These are phyloP conservation scores for Penicillium atrosanguineum DNA, from an alignment of 495 filamentous ascomycete species.

Conservation along the genomic window DNA sequence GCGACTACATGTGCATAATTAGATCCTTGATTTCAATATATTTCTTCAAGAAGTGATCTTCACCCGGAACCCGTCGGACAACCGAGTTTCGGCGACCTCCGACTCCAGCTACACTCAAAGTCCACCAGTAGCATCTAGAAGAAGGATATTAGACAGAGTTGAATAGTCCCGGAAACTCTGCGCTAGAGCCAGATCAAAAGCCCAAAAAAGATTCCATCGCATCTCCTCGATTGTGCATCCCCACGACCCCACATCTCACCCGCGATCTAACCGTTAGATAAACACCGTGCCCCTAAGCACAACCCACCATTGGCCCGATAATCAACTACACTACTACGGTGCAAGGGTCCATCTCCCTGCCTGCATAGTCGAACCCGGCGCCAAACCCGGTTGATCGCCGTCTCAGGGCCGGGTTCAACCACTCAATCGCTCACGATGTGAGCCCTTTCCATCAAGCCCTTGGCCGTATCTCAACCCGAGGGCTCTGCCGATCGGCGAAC, in stretches of 20 bases:
- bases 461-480: conserved; percentile 2
- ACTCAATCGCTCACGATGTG: conserved; percentile 20
- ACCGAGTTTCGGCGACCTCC: neutral
- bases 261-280: neutral
- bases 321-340: neutral
- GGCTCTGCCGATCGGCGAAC: conserved; percentile 15
- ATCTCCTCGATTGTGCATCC: neutral
- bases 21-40: neutral
- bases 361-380: neutral
- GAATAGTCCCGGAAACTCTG: neutral
- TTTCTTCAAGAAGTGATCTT: neutral
- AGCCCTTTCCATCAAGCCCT: neutral
- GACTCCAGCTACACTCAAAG: too few species aligned
- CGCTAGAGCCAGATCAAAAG: neutral
- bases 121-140: neutral
- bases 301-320: conserved; percentile 11
- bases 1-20: neutral
- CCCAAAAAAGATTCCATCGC: too few species aligned
- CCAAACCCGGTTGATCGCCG: conserved; percentile 12
- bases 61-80: neutral
- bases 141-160: neutral
- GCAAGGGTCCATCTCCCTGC: neutral
- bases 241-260: conserved; percentile 2
- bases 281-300: conserved; percentile 6
- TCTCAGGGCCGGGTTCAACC: conserved; percentile 4